These are phyloP conservation scores for Mimosa pudica DNA, from an alignment of 306 rosid genomes.

Conservation along the genomic window DNA sequence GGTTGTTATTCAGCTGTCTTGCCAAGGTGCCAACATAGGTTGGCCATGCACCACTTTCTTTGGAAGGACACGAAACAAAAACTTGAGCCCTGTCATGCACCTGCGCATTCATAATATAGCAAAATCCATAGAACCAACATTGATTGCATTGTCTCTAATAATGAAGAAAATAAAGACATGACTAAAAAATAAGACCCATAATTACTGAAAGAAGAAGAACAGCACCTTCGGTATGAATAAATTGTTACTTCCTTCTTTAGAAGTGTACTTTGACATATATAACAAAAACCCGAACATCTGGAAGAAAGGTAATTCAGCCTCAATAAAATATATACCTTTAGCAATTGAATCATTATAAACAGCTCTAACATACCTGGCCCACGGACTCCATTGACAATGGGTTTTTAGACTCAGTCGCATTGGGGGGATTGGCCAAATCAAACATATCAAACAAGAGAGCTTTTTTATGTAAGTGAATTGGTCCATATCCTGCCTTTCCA, in stretches of 20 bases:
- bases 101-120: constrained; percentile 51
- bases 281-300: constrained; percentile 87
- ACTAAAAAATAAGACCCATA: constrained; percentile 16
- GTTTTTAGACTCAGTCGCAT: constrained; percentile 56
- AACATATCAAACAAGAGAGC: constrained; percentile 58
- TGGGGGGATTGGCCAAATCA: constrained; percentile 49
- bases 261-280: constrained; percentile 60
- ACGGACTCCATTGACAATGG: constrained; percentile 82
- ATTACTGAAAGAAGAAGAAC: constrained; percentile 21
- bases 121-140: background rate
- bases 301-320: constrained; percentile 39
- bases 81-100: constrained; percentile 97
- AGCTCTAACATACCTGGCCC: constrained; percentile 68
- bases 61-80: constrained; percentile 65
- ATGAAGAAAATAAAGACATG: constrained; percentile 16
- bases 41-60: constrained; percentile 51
- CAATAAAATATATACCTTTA: constrained; percentile 18
- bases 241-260: constrained; percentile 50
- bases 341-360: constrained; percentile 30
- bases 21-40: constrained; percentile 71
- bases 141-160: background rate
- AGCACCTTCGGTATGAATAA: constrained; percentile 69
- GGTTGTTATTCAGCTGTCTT: constrained; percentile 66
- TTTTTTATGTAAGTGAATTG: constrained; percentile 54
- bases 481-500: constrained; percentile 69